phyloP scores from a whole-genome alignment of 257 asterid genomes.

The Penstemon davidsonii region DNA sequence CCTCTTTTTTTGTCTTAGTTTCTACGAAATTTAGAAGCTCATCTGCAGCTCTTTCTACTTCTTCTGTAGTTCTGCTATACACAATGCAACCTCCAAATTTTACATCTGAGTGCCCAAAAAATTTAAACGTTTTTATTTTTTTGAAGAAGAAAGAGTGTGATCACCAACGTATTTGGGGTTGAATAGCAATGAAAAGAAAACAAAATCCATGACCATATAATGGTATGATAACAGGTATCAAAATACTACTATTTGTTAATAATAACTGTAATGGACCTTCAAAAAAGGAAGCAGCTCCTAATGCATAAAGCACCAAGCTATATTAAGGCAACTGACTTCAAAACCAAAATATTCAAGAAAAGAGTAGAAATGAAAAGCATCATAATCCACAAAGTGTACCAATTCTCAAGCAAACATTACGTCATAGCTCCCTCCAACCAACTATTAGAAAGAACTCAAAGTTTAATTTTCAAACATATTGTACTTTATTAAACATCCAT shows the following conservation, averaged over 20 bases:
- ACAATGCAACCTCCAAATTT: slow-evolving; percentile 62
- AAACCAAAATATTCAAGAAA: not conserved
- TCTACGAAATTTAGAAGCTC: slow-evolving; percentile 74
- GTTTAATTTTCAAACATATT: not conserved
- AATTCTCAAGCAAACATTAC: not conserved
- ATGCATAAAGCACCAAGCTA: not conserved
- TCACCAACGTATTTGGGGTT: slow-evolving; percentile 1
- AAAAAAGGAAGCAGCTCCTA: not conserved
- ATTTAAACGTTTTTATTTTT: not conserved
- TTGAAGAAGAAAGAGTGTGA: slow-evolving; percentile 9
- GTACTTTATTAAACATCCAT: not conserved
- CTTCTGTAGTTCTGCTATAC: slow-evolving; percentile 70
- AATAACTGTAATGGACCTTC: not conserved
- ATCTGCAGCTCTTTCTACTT: slow-evolving; percentile 75
- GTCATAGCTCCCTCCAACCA: not conserved
- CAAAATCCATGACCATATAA: not conserved
- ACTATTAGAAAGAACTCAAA: not conserved
- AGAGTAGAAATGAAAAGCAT: not conserved
- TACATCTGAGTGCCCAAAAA: slow-evolving; percentile 42
- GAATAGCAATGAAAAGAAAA: not conserved
- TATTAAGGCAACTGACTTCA: slow-evolving; percentile 3
- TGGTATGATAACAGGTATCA: not conserved
- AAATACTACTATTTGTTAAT: not conserved
- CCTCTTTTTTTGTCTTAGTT: slow-evolving; percentile 55
- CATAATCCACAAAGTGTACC: not conserved